Evolutionary conservation across 371 early-diverging fungal genomes (phyloP).

Genomic region (Capillidium rhysosporum): DNA sequence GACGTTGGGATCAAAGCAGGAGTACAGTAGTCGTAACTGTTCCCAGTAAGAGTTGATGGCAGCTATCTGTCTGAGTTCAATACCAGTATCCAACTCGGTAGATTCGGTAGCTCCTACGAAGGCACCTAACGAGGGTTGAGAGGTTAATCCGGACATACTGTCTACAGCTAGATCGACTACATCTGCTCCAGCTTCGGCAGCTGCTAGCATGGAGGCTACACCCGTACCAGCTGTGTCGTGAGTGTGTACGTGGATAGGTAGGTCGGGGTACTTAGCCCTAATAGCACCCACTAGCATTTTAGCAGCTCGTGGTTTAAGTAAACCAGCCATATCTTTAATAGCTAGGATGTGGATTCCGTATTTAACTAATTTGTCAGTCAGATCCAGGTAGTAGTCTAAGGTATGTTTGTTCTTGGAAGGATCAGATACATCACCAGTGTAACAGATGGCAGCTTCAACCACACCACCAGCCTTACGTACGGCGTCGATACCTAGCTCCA

Average conservation of each 20-base stretch:
- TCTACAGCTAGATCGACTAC: conserved; percentile 83
- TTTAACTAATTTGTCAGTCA: conserved; percentile 71
- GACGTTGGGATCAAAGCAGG: conserved; percentile 83
- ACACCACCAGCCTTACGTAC: conserved; percentile 89
- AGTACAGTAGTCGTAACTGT: conserved; percentile 79
- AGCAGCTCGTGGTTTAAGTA: conserved; percentile 81
- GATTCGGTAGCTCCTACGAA: conserved; percentile 65
- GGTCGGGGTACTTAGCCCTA: conserved; percentile 66
- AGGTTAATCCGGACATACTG: conserved; percentile 86
- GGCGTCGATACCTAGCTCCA: conserved; percentile 82
- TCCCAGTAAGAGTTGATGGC: conserved; percentile 89
- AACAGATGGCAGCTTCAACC: conserved; percentile 78
- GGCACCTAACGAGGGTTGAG: conserved; percentile 93
- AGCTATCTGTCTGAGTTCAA: conserved; percentile 47
- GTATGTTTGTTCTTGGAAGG: conserved; percentile 55
- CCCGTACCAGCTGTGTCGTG: conserved; percentile 95
- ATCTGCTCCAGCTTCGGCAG: conserved; percentile 86
- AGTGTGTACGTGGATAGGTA: conserved; percentile 89
- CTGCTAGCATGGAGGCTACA: conserved; percentile 83
- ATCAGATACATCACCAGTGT: conserved; percentile 83
- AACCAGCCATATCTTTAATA: conserved; percentile 96
- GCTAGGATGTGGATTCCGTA: conserved; percentile 83
- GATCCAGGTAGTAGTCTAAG: conserved; percentile 72
- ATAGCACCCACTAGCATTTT: conserved; percentile 58
- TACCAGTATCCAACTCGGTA: conserved; percentile 58